Percentiles rank a stretch among this genome's conserved stretches.
Evolutionary conservation across 2,329 filamentous ascomycete genomes (phyloP).

Genomic region (Fragosphaeria purpurea): DNA sequence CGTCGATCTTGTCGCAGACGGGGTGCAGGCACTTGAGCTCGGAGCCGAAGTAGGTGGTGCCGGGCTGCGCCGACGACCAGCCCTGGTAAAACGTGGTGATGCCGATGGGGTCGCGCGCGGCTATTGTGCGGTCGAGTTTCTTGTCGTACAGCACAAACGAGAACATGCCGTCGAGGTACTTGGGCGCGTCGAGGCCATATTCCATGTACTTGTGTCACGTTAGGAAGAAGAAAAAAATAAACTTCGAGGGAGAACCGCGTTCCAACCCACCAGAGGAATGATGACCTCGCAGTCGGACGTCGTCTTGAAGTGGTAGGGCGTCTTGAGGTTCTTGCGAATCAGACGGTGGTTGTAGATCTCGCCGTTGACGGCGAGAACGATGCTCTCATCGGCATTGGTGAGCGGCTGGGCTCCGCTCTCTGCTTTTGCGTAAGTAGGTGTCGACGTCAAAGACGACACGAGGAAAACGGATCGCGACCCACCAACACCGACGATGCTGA

Average conservation of each 20-base stretch:
- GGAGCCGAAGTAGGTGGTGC: constrained; percentile 88
- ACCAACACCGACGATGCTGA: constrained; percentile 97
- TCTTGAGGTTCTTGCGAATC: constrained; percentile 76
- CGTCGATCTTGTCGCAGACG: constrained; percentile 89
- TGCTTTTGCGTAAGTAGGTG: constrained; percentile 28
- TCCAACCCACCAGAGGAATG: constrained; percentile 70
- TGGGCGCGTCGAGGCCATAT: constrained; percentile 83
- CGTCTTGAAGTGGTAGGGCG: constrained; percentile 92
- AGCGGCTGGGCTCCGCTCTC: constrained; percentile 94
- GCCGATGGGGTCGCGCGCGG: constrained; percentile 91
- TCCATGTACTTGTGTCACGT: constrained; percentile 64
- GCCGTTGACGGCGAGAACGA: constrained; percentile 94
- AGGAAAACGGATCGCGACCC: constrained; percentile 27
- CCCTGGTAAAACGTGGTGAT: constrained; percentile 97
- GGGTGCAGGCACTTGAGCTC: constrained; percentile 89
- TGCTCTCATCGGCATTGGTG: constrained; percentile 77
- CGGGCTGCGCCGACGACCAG: constrained; percentile 72
- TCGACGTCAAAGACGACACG: constrained; percentile 3
- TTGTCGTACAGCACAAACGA: constrained; percentile 98
- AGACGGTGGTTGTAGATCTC: constrained; percentile 99
- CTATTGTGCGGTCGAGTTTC: constrained; percentile 81
- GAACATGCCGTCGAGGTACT: constrained; percentile 97
- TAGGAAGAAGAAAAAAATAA: neutral
- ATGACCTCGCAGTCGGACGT: constrained; percentile 98
- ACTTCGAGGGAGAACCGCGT: too few species aligned